Percentiles rank a stretch among this genome's conserved stretches.
phyloP scores from a whole-genome alignment of 805 yeast genomes.

The Wickerhamiella spandovensis region DNA sequence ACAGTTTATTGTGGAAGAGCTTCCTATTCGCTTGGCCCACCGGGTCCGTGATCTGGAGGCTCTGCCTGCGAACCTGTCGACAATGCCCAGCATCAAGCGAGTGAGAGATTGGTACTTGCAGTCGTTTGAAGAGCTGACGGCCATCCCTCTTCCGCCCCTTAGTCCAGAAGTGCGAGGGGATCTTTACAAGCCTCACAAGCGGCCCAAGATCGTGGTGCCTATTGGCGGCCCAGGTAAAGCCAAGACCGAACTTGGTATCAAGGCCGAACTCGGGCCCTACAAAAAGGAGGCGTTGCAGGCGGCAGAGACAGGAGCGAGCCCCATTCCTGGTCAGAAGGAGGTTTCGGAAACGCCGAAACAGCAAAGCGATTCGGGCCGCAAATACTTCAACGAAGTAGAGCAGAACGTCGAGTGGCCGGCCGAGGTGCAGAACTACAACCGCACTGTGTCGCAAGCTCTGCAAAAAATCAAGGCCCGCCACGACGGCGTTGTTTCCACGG shows the following conservation, averaged over 20 bases:
- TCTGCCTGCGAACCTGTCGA: constrained; percentile 59
- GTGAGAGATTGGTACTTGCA: constrained; percentile 87
- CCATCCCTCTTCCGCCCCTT: constrained; percentile 44
- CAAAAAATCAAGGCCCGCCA: constrained; percentile 67
- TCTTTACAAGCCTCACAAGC: constrained; percentile 18
- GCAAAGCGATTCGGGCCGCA: constrained; percentile 18
- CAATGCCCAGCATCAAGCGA: constrained; percentile 60
- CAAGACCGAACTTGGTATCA: constrained; percentile 21
- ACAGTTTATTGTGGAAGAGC: constrained; percentile 70
- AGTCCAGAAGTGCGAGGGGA: constrained; percentile 25
- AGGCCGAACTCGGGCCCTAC: constrained; percentile 19
- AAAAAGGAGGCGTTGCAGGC: not conserved
- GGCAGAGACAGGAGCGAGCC: not conserved
- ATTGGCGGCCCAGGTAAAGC: constrained; percentile 8
- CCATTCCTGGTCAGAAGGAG: not conserved
- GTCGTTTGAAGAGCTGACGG: constrained; percentile 66
- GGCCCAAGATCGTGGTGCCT: constrained; percentile 11
- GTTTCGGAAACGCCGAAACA: not conserved
- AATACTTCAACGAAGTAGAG: constrained; percentile 38
- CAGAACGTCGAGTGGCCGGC: constrained; percentile 55
- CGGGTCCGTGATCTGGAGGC: constrained; percentile 73
- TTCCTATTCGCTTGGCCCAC: constrained; percentile 76
- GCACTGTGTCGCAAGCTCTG: constrained; percentile 48
- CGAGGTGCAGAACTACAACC: constrained; percentile 61
- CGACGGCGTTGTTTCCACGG: constrained; percentile 85